phyloP scores from a whole-genome alignment of 2,329 filamentous ascomycete species.

The Daldinia eschscholtzii region DNA sequence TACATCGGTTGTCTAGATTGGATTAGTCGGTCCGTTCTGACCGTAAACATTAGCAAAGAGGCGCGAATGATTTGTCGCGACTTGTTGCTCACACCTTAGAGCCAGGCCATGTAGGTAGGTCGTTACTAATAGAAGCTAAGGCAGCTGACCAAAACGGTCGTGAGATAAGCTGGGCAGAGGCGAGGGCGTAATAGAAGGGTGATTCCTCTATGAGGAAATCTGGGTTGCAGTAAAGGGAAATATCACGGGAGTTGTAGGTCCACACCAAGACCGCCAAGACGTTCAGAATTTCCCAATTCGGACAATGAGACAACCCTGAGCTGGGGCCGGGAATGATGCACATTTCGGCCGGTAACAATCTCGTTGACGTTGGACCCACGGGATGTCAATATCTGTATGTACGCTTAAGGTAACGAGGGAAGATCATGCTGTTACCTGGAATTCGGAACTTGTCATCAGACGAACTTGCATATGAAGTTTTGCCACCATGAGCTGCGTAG shows the following conservation, averaged over 20 bases:
- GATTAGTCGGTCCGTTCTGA: constrained; percentile 20
- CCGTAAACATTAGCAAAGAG: constrained; percentile 12
- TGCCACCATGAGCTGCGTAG: constrained; percentile 21
- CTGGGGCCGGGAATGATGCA: constrained; percentile 32
- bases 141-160: constrained; percentile 35
- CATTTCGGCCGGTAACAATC: constrained; percentile 23
- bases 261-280: constrained; percentile 37
- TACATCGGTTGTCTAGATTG: constrained; percentile 21
- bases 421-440: constrained; percentile 43
- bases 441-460: constrained; percentile 42
- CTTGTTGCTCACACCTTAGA: constrained; percentile 15
- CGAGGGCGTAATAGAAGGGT: constrained; percentile 16
- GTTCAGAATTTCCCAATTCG: constrained; percentile 33
- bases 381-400: constrained; percentile 24
- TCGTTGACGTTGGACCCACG: constrained; percentile 23
- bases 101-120: constrained; percentile 18
- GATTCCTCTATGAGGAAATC: constrained; percentile 33
- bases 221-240: constrained; percentile 40
- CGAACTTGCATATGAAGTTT: constrained; percentile 37
- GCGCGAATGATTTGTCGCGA: constrained; percentile 23
- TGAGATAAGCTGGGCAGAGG: constrained; percentile 32
- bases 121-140: constrained; percentile 22
- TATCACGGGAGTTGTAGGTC: constrained; percentile 36
- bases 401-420: constrained; percentile 34
- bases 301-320: constrained; percentile 35